phyloP scores from a whole-genome alignment of 345 rosid species.

The Isatis tinctoria region DNA sequence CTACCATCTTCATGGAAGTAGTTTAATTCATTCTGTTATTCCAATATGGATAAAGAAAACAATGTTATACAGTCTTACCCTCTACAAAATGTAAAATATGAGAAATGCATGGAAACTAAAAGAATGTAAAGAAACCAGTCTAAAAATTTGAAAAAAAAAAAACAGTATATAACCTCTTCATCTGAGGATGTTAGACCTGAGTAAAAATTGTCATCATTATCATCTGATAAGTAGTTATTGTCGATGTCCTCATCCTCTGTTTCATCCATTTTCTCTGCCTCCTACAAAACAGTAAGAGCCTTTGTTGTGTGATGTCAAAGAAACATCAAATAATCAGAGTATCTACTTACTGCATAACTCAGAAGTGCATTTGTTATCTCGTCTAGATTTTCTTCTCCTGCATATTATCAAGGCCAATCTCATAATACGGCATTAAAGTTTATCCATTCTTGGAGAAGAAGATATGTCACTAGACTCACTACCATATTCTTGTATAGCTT shows the following conservation, averaged over 20 bases:
- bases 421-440: background rate
- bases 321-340: background rate
- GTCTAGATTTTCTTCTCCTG: constrained; percentile 15
- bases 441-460: background rate
- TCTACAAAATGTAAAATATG: background rate
- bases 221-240: background rate
- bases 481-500: background rate
- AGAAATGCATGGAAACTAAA: background rate
- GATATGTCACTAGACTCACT: background rate
- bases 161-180: background rate
- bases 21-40: background rate
- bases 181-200: background rate
- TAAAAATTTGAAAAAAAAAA: background rate
- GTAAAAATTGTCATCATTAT: background rate
- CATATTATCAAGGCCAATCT: background rate
- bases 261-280: background rate
- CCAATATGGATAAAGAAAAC: background rate
- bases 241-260: background rate
- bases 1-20: background rate
- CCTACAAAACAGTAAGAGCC: background rate
- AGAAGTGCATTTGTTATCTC: constrained; percentile 10
- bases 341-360: background rate
- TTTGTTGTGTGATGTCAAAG: background rate
- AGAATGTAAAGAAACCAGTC: background rate
- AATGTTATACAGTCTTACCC: background rate